Conservation (phyloP, 805 yeast species). For the Candida argentea region DNA sequence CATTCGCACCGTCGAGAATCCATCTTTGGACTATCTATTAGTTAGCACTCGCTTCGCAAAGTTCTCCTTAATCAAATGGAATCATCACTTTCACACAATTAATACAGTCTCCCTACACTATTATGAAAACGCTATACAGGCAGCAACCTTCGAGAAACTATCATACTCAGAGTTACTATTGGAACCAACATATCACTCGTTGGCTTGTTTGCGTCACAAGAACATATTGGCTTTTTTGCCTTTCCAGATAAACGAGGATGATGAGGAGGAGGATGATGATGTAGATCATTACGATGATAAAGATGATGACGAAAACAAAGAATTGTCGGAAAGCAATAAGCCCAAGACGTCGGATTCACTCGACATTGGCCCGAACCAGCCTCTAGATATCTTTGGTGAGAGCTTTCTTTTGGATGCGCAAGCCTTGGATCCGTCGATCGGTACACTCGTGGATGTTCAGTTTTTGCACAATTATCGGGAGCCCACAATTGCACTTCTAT, state of each 20-base stretch:
- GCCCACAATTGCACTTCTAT: constrained; percentile 69
- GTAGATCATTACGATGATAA: constrained; percentile 4
- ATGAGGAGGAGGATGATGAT: constrained; percentile 26
- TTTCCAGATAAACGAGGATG: constrained; percentile 34
- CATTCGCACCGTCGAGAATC: constrained; percentile 37
- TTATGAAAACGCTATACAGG: constrained; percentile 62
- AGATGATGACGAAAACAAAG: constrained; percentile 5
- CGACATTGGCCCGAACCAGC: background rate
- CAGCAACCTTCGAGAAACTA: constrained; percentile 34
- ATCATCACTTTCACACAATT: constrained; percentile 40
- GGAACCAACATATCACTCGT: constrained; percentile 48
- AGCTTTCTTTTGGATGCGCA: constrained; percentile 54
- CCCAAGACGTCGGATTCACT: background rate
- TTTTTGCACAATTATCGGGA: constrained; percentile 68
- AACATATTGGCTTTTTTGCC: constrained; percentile 70
- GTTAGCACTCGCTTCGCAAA: constrained; percentile 70
- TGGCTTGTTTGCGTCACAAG: constrained; percentile 50
- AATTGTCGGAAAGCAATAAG: background rate
- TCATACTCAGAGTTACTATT: constrained; percentile 38
- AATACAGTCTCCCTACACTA: constrained; percentile 74
- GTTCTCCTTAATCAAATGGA: constrained; percentile 67
- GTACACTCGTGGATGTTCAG: constrained; percentile 58
- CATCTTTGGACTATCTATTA: constrained; percentile 47
- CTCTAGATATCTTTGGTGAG: constrained; percentile 27
- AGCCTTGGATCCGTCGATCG: constrained; percentile 46